phyloP scores from a whole-genome alignment of 192 early-diverging fungal genomes.

The Funneliformis geosporum region DNA sequence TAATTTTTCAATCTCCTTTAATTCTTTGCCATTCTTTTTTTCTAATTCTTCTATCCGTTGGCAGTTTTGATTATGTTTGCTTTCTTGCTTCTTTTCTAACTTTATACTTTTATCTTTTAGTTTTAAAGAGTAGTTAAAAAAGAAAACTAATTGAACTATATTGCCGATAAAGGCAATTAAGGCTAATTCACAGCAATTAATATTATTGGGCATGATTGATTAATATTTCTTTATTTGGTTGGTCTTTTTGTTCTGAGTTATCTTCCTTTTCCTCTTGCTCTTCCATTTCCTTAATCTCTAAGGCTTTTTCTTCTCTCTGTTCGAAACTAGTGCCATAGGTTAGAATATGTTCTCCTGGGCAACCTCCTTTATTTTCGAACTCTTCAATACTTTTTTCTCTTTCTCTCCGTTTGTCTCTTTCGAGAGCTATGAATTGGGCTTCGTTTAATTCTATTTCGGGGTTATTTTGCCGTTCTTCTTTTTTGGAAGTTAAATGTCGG shows the following conservation, averaged over 20 bases:
- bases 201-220: neutral
- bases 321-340: neutral
- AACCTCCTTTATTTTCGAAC: neutral
- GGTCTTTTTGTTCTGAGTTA: neutral
- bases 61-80: too few relatives aligned
- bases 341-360: neutral
- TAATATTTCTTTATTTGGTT: neutral
- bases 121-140: neutral
- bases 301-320: neutral
- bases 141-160: neutral
- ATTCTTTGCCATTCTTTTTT: neutral
- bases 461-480: constrained; percentile 16
- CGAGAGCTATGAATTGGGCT: neutral
- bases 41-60: neutral
- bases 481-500: neutral
- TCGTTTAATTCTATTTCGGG: constrained; percentile 4
- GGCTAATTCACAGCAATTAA: neutral
- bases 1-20: neutral
- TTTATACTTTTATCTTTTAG: neutral
- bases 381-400: neutral
- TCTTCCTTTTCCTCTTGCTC: neutral
- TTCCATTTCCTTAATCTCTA: neutral
- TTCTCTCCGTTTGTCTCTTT: neutral
- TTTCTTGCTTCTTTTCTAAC: too few relatives aligned
- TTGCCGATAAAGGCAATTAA: neutral